Percentiles rank a stretch among this genome's conserved stretches.
Evolutionary conservation across 2,329 filamentous ascomycete genomes (phyloP).

Genomic region (Neocatenulostroma microsporum): DNA sequence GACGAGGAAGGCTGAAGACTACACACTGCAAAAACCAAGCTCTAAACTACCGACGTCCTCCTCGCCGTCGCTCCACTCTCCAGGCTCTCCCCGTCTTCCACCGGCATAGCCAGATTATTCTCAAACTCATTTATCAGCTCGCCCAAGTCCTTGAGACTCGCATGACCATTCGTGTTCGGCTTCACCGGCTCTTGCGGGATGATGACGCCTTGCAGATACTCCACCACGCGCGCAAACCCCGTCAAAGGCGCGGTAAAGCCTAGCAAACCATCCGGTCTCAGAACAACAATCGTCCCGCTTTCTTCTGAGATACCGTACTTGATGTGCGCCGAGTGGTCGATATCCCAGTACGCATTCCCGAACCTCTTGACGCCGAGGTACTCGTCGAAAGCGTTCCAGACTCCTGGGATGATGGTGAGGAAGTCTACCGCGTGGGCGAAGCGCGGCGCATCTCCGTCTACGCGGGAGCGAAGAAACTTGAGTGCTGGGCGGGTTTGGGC

Average conservation of each 20-base stretch:
- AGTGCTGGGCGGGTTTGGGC: conserved; percentile 1
- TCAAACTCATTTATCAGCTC: conserved; percentile 7
- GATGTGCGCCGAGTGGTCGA: conserved; percentile 24
- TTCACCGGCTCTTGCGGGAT: background rate
- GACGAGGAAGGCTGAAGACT: background rate
- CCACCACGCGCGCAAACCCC: conserved; percentile 5
- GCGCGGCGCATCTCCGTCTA: conserved; percentile 5
- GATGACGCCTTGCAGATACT: conserved; percentile 8
- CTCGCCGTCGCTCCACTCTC: background rate
- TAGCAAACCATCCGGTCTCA: conserved; percentile 28
- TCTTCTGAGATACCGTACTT: conserved; percentile 25
- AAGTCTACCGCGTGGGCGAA: conserved; percentile 15
- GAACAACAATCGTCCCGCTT: conserved; percentile 24
- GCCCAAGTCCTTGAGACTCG: conserved; percentile 5
- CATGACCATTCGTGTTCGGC: conserved; percentile 1
- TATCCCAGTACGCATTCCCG: conserved; percentile 32
- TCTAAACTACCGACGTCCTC: too few relatives aligned
- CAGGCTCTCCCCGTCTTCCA: background rate
- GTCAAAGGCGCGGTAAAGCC: conserved; percentile 7
- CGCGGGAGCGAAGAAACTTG: conserved; percentile 1
- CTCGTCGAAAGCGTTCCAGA: conserved; percentile 29
- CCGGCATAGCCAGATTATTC: conserved; percentile 8
- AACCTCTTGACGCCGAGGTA: conserved; percentile 28
- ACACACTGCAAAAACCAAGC: too few relatives aligned
- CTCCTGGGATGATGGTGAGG: conserved; percentile 23